phyloP scores from a whole-genome alignment of 768 basidiomycete species.

The Cantharellus anzutake region DNA sequence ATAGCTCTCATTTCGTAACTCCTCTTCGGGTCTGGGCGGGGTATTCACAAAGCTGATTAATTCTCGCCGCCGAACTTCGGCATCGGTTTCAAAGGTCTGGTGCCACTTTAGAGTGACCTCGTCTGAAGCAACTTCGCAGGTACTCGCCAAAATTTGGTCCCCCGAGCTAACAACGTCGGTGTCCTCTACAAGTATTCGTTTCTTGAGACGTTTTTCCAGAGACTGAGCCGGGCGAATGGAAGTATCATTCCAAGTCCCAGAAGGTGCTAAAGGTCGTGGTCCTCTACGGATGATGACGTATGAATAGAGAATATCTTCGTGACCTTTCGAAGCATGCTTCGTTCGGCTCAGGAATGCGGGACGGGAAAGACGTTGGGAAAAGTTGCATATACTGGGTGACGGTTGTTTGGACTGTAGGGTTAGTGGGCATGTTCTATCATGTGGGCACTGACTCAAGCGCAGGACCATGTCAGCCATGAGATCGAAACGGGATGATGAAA shows the following conservation, averaged over 20 bases:
- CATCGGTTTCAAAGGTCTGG: neutral
- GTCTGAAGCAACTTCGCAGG: neutral
- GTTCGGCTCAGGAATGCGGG: slow-evolving; percentile 73
- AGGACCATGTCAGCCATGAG: neutral
- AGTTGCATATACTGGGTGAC: slow-evolving; percentile 38
- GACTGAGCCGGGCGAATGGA: neutral
- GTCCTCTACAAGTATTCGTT: neutral
- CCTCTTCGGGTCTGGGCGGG: slow-evolving; percentile 12
- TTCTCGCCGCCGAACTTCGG: slow-evolving; percentile 3
- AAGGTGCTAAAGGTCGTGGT: slow-evolving; percentile 29
- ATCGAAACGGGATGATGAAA: slow-evolving; percentile 4
- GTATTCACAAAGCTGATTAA: neutral
- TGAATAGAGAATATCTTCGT: slow-evolving; percentile 76
- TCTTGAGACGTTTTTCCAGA: neutral
- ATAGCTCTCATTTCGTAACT: slow-evolving; percentile 56
- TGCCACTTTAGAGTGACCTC: neutral
- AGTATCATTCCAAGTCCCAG: neutral
- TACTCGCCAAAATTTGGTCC: neutral
- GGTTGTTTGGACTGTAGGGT: slow-evolving; percentile 7
- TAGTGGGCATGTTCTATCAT: slow-evolving; percentile 72
- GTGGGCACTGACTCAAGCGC: slow-evolving; percentile 49
- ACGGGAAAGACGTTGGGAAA: slow-evolving; percentile 72
- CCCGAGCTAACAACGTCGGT: neutral
- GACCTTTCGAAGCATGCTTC: slow-evolving; percentile 68
- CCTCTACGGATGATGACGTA: slow-evolving; percentile 82